A percentile compares a stretch with the other conserved stretches of the same genome.
These are phyloP conservation scores for Cicer arietinum DNA, from an alignment of 306 rosid genomes.

Conservation along the genomic window DNA sequence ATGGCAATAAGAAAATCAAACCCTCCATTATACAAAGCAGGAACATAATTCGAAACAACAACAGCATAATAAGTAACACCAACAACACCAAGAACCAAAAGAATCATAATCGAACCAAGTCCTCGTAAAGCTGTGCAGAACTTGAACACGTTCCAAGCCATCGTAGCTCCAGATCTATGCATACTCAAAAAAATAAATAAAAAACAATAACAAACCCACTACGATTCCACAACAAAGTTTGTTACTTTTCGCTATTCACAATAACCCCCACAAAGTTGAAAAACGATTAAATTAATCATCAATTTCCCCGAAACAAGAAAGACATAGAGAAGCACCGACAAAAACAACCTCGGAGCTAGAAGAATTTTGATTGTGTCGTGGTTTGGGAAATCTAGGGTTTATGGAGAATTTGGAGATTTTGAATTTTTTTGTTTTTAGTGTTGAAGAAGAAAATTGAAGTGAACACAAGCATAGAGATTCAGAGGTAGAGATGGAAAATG, in stretches of 20 bases:
- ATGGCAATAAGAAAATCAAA: constrained; percentile 70
- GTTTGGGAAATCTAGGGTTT: constrained; percentile 49
- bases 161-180: constrained; percentile 98
- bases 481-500: neutral
- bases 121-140: constrained; percentile 97
- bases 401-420: constrained; percentile 42
- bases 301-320: constrained; percentile 19
- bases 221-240: constrained; percentile 37
- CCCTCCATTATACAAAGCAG: constrained; percentile 74
- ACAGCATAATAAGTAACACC: constrained; percentile 97
- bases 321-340: constrained; percentile 27
- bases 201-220: neutral
- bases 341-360: constrained; percentile 33
- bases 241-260: constrained; percentile 5
- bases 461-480: constrained; percentile 12
- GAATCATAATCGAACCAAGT: constrained; percentile 96
- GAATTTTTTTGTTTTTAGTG: neutral
- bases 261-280: constrained; percentile 22
- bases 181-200: constrained; percentile 45
- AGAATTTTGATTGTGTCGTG: neutral
- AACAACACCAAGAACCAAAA: constrained; percentile 94
- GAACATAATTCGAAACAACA: constrained; percentile 90
- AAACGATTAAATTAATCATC: constrained; percentile 14
- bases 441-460: constrained; percentile 28
- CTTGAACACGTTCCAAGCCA: constrained; percentile 99